Conservation (phyloP, 1,284 basidiomycete species). For the Leucoagaricus sp. region DNA sequence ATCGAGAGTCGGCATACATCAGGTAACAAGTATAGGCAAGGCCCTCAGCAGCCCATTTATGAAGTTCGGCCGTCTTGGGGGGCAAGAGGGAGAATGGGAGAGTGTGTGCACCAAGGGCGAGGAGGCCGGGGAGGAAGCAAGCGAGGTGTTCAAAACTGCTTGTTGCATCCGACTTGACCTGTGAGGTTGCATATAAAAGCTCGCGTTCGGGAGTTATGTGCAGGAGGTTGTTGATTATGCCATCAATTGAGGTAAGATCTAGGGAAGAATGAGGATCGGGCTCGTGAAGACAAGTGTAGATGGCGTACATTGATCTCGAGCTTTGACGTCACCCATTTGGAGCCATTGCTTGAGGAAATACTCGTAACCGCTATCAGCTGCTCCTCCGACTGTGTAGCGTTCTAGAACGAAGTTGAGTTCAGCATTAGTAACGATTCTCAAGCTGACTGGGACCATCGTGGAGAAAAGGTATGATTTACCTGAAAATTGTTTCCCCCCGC, state of each 20-base stretch:
- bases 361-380: conserved; percentile 72
- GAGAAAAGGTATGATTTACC: conserved; percentile 37
- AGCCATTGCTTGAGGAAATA: conserved; percentile 77
- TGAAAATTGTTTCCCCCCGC: conserved; percentile 36
- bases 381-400: conserved; percentile 56
- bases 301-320: conserved; percentile 57
- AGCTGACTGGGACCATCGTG: conserved; percentile 25
- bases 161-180: conserved; percentile 30
- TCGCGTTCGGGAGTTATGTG: conserved; percentile 61
- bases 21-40: conserved; percentile 69
- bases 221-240: conserved; percentile 63
- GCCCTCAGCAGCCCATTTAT: conserved; percentile 69
- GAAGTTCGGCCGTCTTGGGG: conserved; percentile 39
- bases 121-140: conserved; percentile 75
- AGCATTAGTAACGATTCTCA: not conserved
- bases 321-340: conserved; percentile 56
- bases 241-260: conserved; percentile 64
- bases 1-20: conserved; percentile 61
- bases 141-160: conserved; percentile 70
- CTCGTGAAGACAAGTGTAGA: not conserved
- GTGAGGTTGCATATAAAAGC: conserved; percentile 63
- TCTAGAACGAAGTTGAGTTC: conserved; percentile 31
- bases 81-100: conserved; percentile 41
- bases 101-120: conserved; percentile 65
- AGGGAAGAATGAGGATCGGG: not conserved